Conservation (phyloP, 441 rosid species). For the California macrophylla region DNA sequence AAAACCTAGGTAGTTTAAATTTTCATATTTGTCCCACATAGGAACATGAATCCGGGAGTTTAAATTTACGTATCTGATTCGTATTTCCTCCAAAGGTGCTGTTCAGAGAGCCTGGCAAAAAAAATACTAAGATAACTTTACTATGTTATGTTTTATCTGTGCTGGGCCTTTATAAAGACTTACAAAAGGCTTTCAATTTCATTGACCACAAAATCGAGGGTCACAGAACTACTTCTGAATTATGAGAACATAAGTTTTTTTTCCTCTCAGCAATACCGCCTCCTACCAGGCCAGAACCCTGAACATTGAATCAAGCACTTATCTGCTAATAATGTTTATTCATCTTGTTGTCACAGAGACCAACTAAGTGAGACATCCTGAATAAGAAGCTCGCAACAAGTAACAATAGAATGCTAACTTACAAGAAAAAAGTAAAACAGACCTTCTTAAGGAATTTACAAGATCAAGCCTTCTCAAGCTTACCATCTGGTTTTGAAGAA, state of each 20-base stretch:
- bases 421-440: conserved; percentile 10
- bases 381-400: neutral
- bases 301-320: neutral
- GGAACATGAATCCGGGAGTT: neutral
- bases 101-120: neutral
- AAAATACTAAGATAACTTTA: neutral
- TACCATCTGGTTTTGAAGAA: conserved; percentile 74
- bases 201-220: neutral
- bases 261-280: neutral
- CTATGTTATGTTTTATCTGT: neutral
- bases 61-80: neutral
- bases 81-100: neutral
- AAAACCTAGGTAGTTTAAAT: neutral
- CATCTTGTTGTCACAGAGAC: neutral
- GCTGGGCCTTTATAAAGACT: neutral
- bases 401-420: neutral
- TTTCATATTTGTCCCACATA: no score
- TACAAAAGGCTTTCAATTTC: neutral
- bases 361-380: neutral
- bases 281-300: neutral
- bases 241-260: neutral
- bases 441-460: conserved; percentile 7
- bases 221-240: neutral
- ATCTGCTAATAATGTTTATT: neutral
- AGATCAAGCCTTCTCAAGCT: conserved; percentile 18